phyloP scores from a whole-genome alignment of 345 rosid species.

The Gossypium mustelinum region DNA sequence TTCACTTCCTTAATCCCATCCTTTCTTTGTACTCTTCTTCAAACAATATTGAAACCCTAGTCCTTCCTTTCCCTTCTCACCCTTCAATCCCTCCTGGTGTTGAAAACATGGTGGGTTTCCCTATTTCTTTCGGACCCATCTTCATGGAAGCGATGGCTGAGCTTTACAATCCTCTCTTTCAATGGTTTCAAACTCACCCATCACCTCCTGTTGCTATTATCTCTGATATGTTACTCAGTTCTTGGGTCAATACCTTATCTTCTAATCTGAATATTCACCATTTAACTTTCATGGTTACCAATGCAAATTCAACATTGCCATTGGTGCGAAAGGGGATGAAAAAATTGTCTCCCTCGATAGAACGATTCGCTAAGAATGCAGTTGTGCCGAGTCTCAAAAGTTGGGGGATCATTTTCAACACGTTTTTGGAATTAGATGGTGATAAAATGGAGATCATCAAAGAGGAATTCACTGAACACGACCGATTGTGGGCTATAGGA shows the following conservation, averaged over 20 bases:
- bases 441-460: slow-evolving; percentile 38
- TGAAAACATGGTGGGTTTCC: slow-evolving; percentile 29
- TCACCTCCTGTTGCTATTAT: slow-evolving; percentile 48
- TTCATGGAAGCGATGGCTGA: slow-evolving; percentile 28
- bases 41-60: background rate
- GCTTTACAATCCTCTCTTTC: slow-evolving; percentile 36
- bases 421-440: slow-evolving; percentile 36
- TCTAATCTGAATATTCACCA: too few relatives aligned
- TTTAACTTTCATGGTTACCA: background rate
- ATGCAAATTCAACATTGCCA: too few relatives aligned
- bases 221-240: too few relatives aligned
- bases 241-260: too few relatives aligned
- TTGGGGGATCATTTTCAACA: slow-evolving; percentile 52
- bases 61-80: background rate
- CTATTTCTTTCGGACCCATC: background rate
- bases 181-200: slow-evolving; percentile 43
- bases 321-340: too few relatives aligned
- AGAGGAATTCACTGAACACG: slow-evolving; percentile 28
- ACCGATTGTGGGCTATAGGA: slow-evolving; percentile 48
- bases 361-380: background rate
- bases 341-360: slow-evolving; percentile 36
- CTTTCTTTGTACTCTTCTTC: slow-evolving; percentile 11
- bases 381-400: slow-evolving; percentile 18
- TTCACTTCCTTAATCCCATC: slow-evolving; percentile 23
- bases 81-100: slow-evolving; percentile 14